Base-by-base conservation (phyloP, 257 asterid genomes). In the Solanum appendiculatum region DNA sequence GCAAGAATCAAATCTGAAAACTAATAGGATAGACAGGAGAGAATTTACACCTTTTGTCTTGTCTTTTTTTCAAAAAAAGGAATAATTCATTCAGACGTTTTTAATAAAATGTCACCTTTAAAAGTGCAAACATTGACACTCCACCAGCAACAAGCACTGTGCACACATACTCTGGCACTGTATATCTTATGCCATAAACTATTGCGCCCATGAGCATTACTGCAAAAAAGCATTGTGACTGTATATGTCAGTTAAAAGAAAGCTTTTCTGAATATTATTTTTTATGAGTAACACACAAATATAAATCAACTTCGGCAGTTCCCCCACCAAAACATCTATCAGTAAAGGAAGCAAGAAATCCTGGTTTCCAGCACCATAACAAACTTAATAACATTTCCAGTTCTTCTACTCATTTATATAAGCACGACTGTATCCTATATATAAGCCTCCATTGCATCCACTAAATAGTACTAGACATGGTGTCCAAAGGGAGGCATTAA, bases 81-180 rank as follows among this genome's bases (percentile, higher is more conserved):
- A 15, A 16, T 33, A 34, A 33, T 51, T 51, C 34, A 42, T 78
- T 42, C 39, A 44, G 27, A 4, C 0, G 15, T 42, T 7, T 25
- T 14, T 44, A 46, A 10, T 39, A 56, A 58, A 86, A 20, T 39
- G 69, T 92, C 82, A 94, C 99, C 97, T 96, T 97, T 82, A 91
- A 85, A 90, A 97, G 99, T 54, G 99, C 99, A 91, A 97, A 97
- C 37, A 86, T 40, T 78, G 99, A 97, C 86, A 97, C 99, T 86
- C 99, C 99, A 81, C 99, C 99, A 87, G 99, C 99, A 85, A 97
- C 99, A 83, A 97, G 98, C 88, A 97, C 86, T 5, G 99, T 90
- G 92, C 99, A 97, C 31, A 96, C 33, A 88, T 97, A 97, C 92
- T 97, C 99, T 4, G 99, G 99, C 36, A 96, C 31, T 87, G 97